Conservation (phyloP, 2,329 filamentous ascomycete species). For the Fusarium sp. region DNA sequence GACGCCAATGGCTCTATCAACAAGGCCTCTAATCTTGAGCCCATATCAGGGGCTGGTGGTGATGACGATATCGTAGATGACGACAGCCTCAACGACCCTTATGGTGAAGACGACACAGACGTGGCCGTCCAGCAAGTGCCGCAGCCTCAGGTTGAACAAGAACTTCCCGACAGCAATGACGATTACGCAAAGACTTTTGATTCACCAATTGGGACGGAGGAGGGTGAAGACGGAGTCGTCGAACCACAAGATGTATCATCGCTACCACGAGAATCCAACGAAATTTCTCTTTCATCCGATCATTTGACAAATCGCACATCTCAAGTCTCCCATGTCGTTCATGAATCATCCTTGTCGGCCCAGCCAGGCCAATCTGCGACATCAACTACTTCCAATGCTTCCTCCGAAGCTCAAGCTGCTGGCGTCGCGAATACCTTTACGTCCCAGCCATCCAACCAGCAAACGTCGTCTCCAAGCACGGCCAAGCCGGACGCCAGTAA, state of each 20-base stretch:
- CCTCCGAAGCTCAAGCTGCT: constrained; percentile 41
- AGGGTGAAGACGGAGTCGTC: constrained; percentile 49
- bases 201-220: constrained; percentile 53
- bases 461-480: constrained; percentile 38
- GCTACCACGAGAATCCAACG: constrained; percentile 54
- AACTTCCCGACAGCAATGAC: constrained; percentile 52
- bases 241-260: constrained; percentile 56
- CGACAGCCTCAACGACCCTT: constrained; percentile 60
- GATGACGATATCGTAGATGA: constrained; percentile 54
- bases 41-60: constrained; percentile 46
- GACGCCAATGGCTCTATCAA: constrained; percentile 44
- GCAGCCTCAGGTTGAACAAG: constrained; percentile 42
- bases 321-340: constrained; percentile 44
- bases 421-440: constrained; percentile 31
- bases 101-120: constrained; percentile 52
- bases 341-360: constrained; percentile 45
- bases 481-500: constrained; percentile 43
- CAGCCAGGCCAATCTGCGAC: constrained; percentile 37
- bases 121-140: constrained; percentile 38
- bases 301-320: constrained; percentile 47
- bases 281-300: constrained; percentile 53
- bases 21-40: constrained; percentile 45
- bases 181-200: constrained; percentile 63
- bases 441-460: constrained; percentile 37
- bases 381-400: constrained; percentile 41